phyloP scores from a whole-genome alignment of 2,329 filamentous ascomycete species.

The Hypoxylon rubiginosum region DNA sequence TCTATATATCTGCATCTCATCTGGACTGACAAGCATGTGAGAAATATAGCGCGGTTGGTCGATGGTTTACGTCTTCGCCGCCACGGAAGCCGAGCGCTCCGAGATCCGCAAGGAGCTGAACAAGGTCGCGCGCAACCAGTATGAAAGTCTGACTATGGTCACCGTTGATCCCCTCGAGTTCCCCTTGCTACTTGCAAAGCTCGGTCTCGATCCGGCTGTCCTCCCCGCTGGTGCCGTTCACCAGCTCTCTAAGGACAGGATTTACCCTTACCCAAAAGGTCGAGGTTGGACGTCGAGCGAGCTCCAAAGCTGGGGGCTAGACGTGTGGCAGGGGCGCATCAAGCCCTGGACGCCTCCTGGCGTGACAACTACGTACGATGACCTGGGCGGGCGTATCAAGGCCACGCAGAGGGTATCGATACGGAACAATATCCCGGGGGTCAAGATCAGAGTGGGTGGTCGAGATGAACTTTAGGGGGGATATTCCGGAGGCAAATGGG shows the following conservation, averaged over 20 bases:
- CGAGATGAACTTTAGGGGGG: constrained; percentile 45
- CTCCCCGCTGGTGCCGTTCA: constrained; percentile 54
- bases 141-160: constrained; percentile 54
- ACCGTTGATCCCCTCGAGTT: constrained; percentile 55
- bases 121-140: constrained; percentile 52
- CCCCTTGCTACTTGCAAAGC: constrained; percentile 50
- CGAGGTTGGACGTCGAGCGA: constrained; percentile 46
- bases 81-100: constrained; percentile 48
- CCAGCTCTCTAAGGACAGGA: constrained; percentile 53
- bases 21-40: constrained; percentile 1
- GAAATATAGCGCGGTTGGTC: constrained; percentile 52
- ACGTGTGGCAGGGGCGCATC: constrained; percentile 55
- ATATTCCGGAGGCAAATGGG: not conserved
- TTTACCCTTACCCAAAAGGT: constrained; percentile 55
- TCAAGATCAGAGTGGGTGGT: constrained; percentile 47
- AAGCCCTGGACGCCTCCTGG: constrained; percentile 54
- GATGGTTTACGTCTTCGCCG: constrained; percentile 56
- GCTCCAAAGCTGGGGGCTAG: constrained; percentile 55
- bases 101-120: constrained; percentile 48
- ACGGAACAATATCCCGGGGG: constrained; percentile 43
- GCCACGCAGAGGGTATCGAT: constrained; percentile 45
- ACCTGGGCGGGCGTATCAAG: constrained; percentile 44
- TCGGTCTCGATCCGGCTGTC: constrained; percentile 50
- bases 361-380: constrained; percentile 43
- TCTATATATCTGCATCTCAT: not conserved